Conservation (phyloP, 2,329 filamentous ascomycete genomes). For the Alternaria metachromatica region DNA sequence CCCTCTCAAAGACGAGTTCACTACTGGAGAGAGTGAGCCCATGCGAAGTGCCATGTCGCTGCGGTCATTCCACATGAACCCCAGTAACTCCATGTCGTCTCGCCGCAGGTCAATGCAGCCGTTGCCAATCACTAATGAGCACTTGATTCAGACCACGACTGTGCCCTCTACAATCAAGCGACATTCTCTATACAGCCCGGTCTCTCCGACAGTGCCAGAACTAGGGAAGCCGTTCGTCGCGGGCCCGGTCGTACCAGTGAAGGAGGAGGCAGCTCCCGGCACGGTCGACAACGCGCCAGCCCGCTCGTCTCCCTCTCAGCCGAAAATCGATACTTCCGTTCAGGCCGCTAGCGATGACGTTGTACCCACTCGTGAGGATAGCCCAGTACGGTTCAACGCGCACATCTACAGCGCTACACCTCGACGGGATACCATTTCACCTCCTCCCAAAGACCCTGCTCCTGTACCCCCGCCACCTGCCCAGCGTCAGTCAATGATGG, state of each 20-base stretch:
- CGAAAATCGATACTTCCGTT: background rate
- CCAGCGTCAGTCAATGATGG: conserved; percentile 37
- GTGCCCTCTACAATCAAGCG: conserved; percentile 28
- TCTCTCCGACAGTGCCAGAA: conserved; percentile 30
- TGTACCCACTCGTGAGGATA: conserved; percentile 21
- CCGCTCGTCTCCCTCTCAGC: conserved; percentile 5
- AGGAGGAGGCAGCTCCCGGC: background rate
- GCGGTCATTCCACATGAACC: conserved; percentile 49
- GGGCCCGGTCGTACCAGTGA: background rate
- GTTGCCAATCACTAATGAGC: conserved; percentile 45
- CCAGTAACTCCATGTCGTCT: conserved; percentile 34
- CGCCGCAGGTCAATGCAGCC: conserved; percentile 49
- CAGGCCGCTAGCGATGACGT: conserved; percentile 1
- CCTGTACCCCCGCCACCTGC: conserved; percentile 30
- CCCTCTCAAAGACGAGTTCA: conserved; percentile 38
- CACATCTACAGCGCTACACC: conserved; percentile 35
- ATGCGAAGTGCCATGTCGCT: conserved; percentile 44
- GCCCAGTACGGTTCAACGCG: conserved; percentile 30
- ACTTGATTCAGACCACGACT: conserved; percentile 31
- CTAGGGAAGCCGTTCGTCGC: conserved; percentile 11
- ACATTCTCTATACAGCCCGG: conserved; percentile 40
- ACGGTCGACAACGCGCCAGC: conserved; percentile 5
- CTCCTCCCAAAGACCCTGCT: conserved; percentile 36
- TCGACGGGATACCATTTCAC: conserved; percentile 37
- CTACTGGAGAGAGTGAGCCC: conserved; percentile 34